Percentiles rank a stretch among this genome's conserved stretches.
These are phyloP conservation scores for Xerocomellus intermedius DNA, from an alignment of 768 basidiomycete species.

Conservation along the genomic window DNA sequence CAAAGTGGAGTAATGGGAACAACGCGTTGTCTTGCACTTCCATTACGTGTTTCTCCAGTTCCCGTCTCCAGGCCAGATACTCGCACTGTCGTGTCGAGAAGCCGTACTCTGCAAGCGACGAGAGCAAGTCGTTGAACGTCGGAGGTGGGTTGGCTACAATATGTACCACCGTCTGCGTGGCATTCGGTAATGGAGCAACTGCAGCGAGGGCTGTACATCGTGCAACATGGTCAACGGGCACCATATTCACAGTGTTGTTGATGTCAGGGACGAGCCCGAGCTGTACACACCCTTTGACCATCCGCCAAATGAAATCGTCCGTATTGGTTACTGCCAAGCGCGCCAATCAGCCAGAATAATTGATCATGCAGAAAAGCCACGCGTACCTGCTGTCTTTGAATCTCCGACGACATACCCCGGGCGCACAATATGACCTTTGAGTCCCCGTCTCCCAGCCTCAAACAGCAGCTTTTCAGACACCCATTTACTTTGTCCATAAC, in stretches of 20 bases:
- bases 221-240: slow-evolving; percentile 96
- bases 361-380: background rate
- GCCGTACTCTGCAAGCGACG: slow-evolving; percentile 72
- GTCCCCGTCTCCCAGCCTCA: slow-evolving; percentile 84
- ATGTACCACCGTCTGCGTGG: slow-evolving; percentile 65
- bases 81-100: slow-evolving; percentile 77
- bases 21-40: slow-evolving; percentile 94
- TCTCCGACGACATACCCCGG: slow-evolving; percentile 98
- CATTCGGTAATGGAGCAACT: slow-evolving; percentile 51
- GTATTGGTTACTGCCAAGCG: slow-evolving; percentile 83
- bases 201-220: slow-evolving; percentile 74
- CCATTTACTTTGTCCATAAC: slow-evolving; percentile 99
- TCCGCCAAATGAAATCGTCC: slow-evolving; percentile 97
- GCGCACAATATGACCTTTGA: slow-evolving; percentile 83
- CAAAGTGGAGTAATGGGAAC: slow-evolving; percentile 96
- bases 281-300: slow-evolving; percentile 98
- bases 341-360: slow-evolving; percentile 1
- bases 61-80: slow-evolving; percentile 88
- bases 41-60: slow-evolving; percentile 93
- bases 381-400: slow-evolving; percentile 77
- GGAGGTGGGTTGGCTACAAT: slow-evolving; percentile 83
- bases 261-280: slow-evolving; percentile 96
- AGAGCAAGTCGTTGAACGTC: slow-evolving; percentile 86
- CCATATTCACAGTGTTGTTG: slow-evolving; percentile 98
- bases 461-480: slow-evolving; percentile 93